These are phyloP conservation scores for Podila verticillata DNA, from an alignment of 192 early-diverging fungal species.

Conservation along the genomic window DNA sequence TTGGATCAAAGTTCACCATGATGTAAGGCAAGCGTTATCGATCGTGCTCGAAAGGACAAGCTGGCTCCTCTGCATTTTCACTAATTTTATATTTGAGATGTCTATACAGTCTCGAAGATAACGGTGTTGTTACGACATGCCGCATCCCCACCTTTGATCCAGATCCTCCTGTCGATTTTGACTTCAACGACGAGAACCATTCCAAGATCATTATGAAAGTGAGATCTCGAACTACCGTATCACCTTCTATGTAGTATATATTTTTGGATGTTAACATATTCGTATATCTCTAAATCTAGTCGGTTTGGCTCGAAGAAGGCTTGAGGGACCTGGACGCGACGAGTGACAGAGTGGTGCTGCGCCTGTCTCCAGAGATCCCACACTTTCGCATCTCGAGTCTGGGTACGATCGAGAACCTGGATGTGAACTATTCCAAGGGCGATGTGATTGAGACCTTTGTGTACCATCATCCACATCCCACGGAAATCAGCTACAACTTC, in stretches of 20 bases:
- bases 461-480: slow-evolving; percentile 13
- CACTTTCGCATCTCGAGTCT: slow-evolving; percentile 44
- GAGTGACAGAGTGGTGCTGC: slow-evolving; percentile 37
- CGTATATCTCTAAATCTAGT: slow-evolving; percentile 1
- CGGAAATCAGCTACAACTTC: slow-evolving; percentile 43
- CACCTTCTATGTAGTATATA: neutral
- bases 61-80: too few relatives aligned
- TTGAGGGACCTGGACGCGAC: slow-evolving; percentile 43
- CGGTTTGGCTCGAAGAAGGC: slow-evolving; percentile 45
- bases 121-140: slow-evolving; percentile 38
- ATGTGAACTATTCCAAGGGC: slow-evolving; percentile 48
- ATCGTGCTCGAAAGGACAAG: neutral
- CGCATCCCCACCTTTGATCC: slow-evolving; percentile 38
- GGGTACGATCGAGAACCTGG: slow-evolving; percentile 43
- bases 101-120: slow-evolving; percentile 26
- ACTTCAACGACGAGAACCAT: slow-evolving; percentile 30
- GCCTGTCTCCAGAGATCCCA: slow-evolving; percentile 38
- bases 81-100: neutral
- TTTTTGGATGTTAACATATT: neutral
- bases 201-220: slow-evolving; percentile 45
- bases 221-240: neutral
- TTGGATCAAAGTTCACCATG: slow-evolving; percentile 25
- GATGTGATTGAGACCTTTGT: slow-evolving; percentile 39
- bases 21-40: slow-evolving; percentile 10
- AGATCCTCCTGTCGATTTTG: slow-evolving; percentile 28